Conservation (phyloP, 805 yeast species). For the Nakazawaea populi region DNA sequence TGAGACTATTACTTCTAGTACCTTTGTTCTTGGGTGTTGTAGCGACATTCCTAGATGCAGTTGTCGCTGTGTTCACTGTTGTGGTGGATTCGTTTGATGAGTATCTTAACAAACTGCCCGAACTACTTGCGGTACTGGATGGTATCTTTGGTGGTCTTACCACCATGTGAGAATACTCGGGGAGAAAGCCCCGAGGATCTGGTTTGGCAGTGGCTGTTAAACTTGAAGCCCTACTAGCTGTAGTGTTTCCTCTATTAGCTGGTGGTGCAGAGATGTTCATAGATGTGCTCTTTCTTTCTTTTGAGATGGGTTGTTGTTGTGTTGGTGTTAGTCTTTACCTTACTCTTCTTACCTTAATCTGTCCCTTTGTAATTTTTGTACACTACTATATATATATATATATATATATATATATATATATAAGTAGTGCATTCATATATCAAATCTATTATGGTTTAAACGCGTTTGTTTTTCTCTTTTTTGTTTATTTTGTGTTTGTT, state of each 20-base stretch:
- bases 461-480: no score
- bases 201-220: background rate
- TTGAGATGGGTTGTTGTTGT: no score
- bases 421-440: no score
- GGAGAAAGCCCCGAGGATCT: background rate
- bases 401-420: no score
- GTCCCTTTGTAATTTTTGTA: background rate
- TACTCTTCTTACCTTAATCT: no score
- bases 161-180: background rate
- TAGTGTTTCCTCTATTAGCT: background rate
- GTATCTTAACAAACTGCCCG: background rate
- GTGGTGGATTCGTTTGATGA: conserved; percentile 1
- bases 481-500: no score
- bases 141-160: background rate
- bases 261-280: conserved; percentile 10
- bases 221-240: conserved; percentile 4
- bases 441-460: no score
- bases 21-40: background rate
- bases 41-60: background rate
- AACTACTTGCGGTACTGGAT: background rate
- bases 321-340: no score
- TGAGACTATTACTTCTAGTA: background rate
- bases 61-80: background rate
- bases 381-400: background rate
- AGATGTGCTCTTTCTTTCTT: conserved; percentile 2